These are phyloP conservation scores for Glycyrrhiza uralensis DNA, from an alignment of 306 rosid species.

Conservation along the genomic window DNA sequence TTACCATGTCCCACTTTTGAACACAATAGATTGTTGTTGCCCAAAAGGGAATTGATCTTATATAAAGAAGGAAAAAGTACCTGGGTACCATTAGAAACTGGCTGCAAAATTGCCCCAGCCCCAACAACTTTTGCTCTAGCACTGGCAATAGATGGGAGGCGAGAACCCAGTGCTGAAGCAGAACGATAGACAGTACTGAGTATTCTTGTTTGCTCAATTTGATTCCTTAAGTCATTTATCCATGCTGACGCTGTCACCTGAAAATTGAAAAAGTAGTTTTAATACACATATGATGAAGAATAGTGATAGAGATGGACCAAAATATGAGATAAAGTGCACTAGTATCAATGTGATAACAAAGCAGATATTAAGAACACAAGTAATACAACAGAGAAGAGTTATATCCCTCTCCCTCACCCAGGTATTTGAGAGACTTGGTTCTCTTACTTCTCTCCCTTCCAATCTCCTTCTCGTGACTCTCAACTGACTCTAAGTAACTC, in stretches of 20 bases:
- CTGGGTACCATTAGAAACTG: constrained; percentile 95
- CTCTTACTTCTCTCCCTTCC: neutral
- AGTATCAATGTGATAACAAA: neutral
- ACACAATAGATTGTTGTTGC: neutral
- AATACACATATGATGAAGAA: neutral
- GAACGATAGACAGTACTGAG: constrained; percentile 93
- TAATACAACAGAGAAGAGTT: neutral
- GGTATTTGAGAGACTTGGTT: neutral
- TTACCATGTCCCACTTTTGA: neutral
- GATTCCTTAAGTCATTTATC: constrained; percentile 93
- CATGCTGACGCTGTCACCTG: constrained; percentile 99
- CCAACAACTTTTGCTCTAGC: constrained; percentile 95
- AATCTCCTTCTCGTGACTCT: neutral
- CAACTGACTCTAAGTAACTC: neutral
- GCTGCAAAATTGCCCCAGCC: constrained; percentile 88
- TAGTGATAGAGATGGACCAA: neutral
- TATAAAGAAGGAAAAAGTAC: constrained; percentile 36
- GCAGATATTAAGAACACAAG: neutral
- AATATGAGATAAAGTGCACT: neutral
- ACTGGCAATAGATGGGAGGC: constrained; percentile 88
- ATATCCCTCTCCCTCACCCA: neutral
- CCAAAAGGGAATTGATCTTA: neutral
- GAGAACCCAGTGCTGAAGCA: constrained; percentile 96
- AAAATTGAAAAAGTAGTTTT: constrained; percentile 7
- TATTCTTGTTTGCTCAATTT: constrained; percentile 86